phyloP scores from a whole-genome alignment of 805 yeast species.

The Cyberlindnera bimundalis region DNA sequence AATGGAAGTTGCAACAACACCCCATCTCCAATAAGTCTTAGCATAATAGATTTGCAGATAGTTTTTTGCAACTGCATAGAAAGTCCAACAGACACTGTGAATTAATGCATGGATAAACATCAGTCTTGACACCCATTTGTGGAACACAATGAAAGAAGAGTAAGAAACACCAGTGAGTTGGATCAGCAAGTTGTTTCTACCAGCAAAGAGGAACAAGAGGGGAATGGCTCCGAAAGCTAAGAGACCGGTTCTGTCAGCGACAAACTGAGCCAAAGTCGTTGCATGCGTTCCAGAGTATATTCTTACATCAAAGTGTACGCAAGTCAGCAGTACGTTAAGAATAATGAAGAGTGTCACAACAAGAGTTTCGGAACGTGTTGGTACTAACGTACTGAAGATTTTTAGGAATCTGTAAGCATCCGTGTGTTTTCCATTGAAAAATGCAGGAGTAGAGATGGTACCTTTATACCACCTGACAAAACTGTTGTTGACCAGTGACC shows the following conservation, averaged over 20 bases:
- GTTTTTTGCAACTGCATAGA: conserved; percentile 7
- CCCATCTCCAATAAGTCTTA: conserved; percentile 30
- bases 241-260: background rate
- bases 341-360: conserved; percentile 35
- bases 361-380: conserved; percentile 26
- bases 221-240: conserved; percentile 1
- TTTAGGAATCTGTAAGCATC: conserved; percentile 3
- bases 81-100: conserved; percentile 19
- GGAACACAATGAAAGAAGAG: conserved; percentile 58
- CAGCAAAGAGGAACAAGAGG: conserved; percentile 45
- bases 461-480: conserved; percentile 17
- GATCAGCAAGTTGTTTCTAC: conserved; percentile 64
- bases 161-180: conserved; percentile 60
- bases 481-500: conserved; percentile 11
- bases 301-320: conserved; percentile 6
- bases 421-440: conserved; percentile 17
- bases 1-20: conserved; percentile 41
- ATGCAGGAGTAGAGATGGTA: conserved; percentile 20
- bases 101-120: conserved; percentile 26
- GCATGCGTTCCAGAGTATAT: background rate
- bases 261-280: background rate
- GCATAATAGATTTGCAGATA: conserved; percentile 5
- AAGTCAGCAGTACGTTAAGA: conserved; percentile 15
- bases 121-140: conserved; percentile 57
- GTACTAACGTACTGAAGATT: conserved; percentile 17